Percentiles rank a stretch among this genome's conserved stretches.
Conservation (phyloP, 164 flowering plant species). For the Cinnamomum chago region DNA sequence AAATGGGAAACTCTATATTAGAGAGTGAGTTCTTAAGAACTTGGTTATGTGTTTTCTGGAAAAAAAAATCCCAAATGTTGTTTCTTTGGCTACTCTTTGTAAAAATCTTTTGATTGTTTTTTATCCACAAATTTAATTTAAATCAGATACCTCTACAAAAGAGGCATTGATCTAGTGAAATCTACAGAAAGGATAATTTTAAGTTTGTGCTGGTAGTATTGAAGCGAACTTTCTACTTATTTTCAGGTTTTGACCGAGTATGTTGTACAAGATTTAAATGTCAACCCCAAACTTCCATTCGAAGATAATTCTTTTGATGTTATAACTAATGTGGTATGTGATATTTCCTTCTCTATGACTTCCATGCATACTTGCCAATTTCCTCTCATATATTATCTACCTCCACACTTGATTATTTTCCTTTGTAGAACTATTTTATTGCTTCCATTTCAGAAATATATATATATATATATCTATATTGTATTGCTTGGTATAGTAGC, state of each 20-base stretch:
- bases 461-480: not conserved
- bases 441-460: not conserved
- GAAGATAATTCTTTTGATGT: conserved; percentile 82
- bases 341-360: conserved; percentile 28
- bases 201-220: not conserved
- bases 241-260: conserved; percentile 82
- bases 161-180: not conserved
- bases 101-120: not conserved
- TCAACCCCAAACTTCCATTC: conserved; percentile 79
- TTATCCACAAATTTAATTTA: not conserved
- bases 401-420: not conserved
- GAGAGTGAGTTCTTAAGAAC: not conserved
- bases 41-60: not conserved
- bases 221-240: not conserved
- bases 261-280: conserved; percentile 80
- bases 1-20: not conserved
- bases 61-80: not conserved
- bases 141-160: not conserved
- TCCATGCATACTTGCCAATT: not conserved
- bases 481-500: not conserved
- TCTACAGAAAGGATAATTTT: not conserved
- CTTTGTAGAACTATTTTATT: not conserved
- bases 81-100: not conserved
- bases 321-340: conserved; percentile 96
- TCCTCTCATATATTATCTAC: not conserved